Base-by-base conservation (phyloP, 2,329 filamentous ascomycete species). In the Fusarium dlaminii region DNA sequence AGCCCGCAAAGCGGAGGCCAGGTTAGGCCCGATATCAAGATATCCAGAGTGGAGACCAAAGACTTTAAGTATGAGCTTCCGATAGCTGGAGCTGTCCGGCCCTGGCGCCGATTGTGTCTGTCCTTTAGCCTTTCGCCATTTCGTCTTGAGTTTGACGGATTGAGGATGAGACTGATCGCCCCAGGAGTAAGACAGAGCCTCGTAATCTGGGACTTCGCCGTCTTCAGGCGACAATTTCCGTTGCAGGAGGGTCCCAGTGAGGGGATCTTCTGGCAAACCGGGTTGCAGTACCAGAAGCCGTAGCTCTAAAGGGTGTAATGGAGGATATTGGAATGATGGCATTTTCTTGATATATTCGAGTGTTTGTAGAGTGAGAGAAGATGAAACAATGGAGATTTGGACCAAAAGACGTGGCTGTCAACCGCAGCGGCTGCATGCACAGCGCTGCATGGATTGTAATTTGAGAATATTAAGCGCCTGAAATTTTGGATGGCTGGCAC, bases 161-260 rank as follows among this genome's bases (percentile, higher is more conserved):
- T 49, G n/a, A 27, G 42, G 61, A 2, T 14, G n/a, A 8, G 61
- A 59, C 36, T 59, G 61, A 4, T 59, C 54, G 6, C 52, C 61
- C 61, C 61, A 63, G 27, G 42, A 58, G 30, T 63, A 63, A 3
- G 61, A 63, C 24, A 63, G 27, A 27, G 61, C 61, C 22, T 48
- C 34, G 6, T 29, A 63, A 1, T 29, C 20, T 3, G 43, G 61
- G 3, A 49, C 48, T 9, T 36, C n/a, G 8, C 15, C 1, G 4
- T 36, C 36, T 7, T 37, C 32, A 6, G 52, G 42, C 6, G 27
- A 48, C 4, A 63, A 27, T 1, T 8, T n/a, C 11, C 42, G n/a
- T 4, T 59, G 12, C 3, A 59, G 10, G 9, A 63, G 22, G 3
- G n/a, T 29, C 6, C 61, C 61, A 8, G 15, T n/a, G 5, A 63